phyloP scores from a whole-genome alignment of 2,329 filamentous ascomycete species.

The Hysterium pulicare region DNA sequence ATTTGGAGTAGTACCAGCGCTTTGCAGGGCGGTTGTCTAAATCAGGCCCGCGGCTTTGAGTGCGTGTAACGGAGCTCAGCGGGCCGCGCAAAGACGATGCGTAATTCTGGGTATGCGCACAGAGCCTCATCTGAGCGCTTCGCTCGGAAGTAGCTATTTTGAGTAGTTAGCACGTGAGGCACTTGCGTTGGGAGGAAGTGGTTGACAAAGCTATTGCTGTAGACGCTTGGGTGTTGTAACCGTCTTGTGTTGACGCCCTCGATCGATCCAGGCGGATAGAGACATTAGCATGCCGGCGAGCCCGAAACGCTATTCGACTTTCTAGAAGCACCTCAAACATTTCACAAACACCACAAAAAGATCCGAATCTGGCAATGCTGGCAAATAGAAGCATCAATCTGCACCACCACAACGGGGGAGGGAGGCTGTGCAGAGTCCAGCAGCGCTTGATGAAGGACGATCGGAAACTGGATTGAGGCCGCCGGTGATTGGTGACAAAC shows the following conservation, averaged over 20 bases:
- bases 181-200: no score
- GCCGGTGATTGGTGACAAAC: slow-evolving; percentile 16
- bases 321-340: no score
- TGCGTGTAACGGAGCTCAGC: slow-evolving; percentile 10
- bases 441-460: slow-evolving; percentile 24
- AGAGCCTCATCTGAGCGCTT: slow-evolving; percentile 30
- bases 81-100: neutral
- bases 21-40: slow-evolving; percentile 25
- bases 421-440: slow-evolving; percentile 21
- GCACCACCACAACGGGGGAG: slow-evolving; percentile 10
- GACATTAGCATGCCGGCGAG: slow-evolving; percentile 12
- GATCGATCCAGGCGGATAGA: slow-evolving; percentile 15
- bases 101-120: slow-evolving; percentile 5
- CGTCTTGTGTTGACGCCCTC: slow-evolving; percentile 9
- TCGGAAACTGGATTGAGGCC: slow-evolving; percentile 11
- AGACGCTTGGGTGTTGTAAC: no score
- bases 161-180: slow-evolving; percentile 8
- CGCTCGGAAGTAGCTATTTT: slow-evolving; percentile 13
- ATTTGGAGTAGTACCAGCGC: slow-evolving; percentile 26
- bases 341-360: neutral
- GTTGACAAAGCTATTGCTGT: no score
- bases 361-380: neutral
- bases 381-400: no score
- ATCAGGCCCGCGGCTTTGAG: slow-evolving; percentile 15
- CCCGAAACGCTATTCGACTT: no score